phyloP scores from a whole-genome alignment of 441 rosid genomes.

The Omphalea diandra region DNA sequence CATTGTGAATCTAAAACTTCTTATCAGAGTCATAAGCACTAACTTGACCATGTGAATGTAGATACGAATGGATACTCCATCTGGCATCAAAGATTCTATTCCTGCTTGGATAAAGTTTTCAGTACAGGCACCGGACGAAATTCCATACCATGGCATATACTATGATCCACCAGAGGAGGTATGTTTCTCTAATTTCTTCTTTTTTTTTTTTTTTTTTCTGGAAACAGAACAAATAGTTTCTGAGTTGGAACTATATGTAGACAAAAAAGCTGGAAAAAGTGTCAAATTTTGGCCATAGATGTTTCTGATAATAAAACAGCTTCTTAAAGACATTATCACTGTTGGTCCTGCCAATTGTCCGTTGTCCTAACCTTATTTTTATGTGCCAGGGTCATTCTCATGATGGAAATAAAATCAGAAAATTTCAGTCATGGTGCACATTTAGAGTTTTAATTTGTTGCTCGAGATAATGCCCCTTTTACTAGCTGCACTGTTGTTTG shows the following conservation, averaged over 20 bases:
- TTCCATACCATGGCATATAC: slow-evolving; percentile 92
- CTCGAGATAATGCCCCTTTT: background rate
- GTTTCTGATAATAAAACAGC: background rate
- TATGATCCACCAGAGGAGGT: slow-evolving; percentile 97
- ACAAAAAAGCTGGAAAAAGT: slow-evolving; percentile 7
- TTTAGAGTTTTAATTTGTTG: background rate
- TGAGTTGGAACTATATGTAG: slow-evolving; percentile 2
- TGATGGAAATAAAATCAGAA: background rate
- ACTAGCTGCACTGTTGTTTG: background rate
- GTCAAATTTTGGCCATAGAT: slow-evolving; percentile 1
- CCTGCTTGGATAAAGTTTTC: slow-evolving; percentile 99
- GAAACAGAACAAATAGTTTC: slow-evolving; percentile 2
- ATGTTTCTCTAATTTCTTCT: slow-evolving; percentile 16
- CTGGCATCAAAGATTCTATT: slow-evolving; percentile 94
- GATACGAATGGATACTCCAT: slow-evolving; percentile 96
- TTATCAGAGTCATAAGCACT: background rate
- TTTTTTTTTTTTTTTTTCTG: slow-evolving; percentile 4
- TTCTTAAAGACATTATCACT: background rate
- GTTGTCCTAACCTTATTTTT: background rate
- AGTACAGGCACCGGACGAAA: slow-evolving; percentile 92
- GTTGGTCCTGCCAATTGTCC: background rate
- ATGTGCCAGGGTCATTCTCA: background rate
- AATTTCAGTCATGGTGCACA: background rate
- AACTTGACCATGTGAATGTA: slow-evolving; percentile 33
- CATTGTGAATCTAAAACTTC: slow-evolving; percentile 11